These are phyloP conservation scores for Cenchrus purpureus DNA, from an alignment of 176 grass and related monocot species.

Conservation along the genomic window DNA sequence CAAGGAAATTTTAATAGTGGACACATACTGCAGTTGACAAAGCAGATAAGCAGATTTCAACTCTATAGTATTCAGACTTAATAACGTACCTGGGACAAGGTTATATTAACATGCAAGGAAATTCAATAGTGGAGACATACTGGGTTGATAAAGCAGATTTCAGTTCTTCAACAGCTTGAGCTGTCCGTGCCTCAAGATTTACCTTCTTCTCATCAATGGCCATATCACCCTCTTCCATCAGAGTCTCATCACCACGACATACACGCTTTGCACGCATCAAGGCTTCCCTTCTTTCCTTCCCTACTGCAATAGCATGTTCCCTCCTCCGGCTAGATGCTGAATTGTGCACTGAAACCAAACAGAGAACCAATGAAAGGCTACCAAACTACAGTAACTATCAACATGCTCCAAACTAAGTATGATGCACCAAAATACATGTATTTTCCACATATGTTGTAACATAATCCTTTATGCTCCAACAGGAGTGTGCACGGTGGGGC, in stretches of 20 bases:
- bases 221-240: slow-evolving; percentile 74
- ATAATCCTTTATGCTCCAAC: not conserved
- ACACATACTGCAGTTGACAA: no score
- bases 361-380: slow-evolving; percentile 37
- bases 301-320: slow-evolving; percentile 75
- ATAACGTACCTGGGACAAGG: no score
- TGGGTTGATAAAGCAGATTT: slow-evolving; percentile 41
- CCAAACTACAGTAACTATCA: slow-evolving; percentile 15
- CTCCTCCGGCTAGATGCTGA: slow-evolving; percentile 63
- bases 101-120: no score
- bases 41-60: no score
- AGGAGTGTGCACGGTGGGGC: no score
- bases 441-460: not conserved
- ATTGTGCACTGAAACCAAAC: slow-evolving; percentile 62
- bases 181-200: slow-evolving; percentile 62
- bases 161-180: slow-evolving; percentile 76
- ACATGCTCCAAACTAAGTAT: not conserved
- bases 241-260: slow-evolving; percentile 63
- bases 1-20: no score
- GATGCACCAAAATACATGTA: not conserved
- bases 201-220: slow-evolving; percentile 73
- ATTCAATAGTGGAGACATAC: no score
- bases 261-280: slow-evolving; percentile 94
- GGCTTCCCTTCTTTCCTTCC: slow-evolving; percentile 96
- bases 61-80: no score